Percentiles rank a stretch among this genome's conserved stretches.
Conservation (phyloP, 805 yeast genomes). For the Candida verbasci region DNA sequence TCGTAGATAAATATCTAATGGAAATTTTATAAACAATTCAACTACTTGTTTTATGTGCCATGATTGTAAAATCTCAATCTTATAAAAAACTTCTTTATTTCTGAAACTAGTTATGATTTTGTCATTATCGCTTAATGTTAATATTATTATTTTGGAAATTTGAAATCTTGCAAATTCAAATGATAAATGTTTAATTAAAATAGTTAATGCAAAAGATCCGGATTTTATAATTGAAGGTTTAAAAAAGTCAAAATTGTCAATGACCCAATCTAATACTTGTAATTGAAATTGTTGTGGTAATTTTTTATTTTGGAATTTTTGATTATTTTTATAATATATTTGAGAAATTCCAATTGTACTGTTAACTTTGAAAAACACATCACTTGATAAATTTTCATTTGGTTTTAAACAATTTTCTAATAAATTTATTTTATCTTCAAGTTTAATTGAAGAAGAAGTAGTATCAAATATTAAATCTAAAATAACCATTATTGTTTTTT, state of each 20-base stretch:
- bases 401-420: slow-evolving; percentile 9
- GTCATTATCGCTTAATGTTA: slow-evolving; percentile 13
- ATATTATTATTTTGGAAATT: slow-evolving; percentile 17
- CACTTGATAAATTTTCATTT: slow-evolving; percentile 2
- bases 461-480: slow-evolving; percentile 6
- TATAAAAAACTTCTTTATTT: slow-evolving; percentile 9
- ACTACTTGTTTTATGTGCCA: slow-evolving; percentile 30
- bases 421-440: slow-evolving; percentile 1
- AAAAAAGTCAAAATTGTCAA: slow-evolving; percentile 15
- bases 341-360: slow-evolving; percentile 14
- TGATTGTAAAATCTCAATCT: slow-evolving; percentile 11
- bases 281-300: slow-evolving; percentile 14
- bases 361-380: slow-evolving; percentile 7
- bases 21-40: slow-evolving; percentile 25
- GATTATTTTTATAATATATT: slow-evolving; percentile 13
- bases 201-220: slow-evolving; percentile 12
- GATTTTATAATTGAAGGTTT: slow-evolving; percentile 10
- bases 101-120: slow-evolving; percentile 9
- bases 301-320: slow-evolving; percentile 11
- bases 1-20: slow-evolving; percentile 24
- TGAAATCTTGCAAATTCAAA: slow-evolving; percentile 22
- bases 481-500: not conserved
- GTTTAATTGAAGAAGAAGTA: slow-evolving; percentile 1
- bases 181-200: slow-evolving; percentile 17
- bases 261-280: slow-evolving; percentile 19